Base-by-base conservation (phyloP, 2,329 filamentous ascomycete species). In the Cytospora leucostoma region DNA sequence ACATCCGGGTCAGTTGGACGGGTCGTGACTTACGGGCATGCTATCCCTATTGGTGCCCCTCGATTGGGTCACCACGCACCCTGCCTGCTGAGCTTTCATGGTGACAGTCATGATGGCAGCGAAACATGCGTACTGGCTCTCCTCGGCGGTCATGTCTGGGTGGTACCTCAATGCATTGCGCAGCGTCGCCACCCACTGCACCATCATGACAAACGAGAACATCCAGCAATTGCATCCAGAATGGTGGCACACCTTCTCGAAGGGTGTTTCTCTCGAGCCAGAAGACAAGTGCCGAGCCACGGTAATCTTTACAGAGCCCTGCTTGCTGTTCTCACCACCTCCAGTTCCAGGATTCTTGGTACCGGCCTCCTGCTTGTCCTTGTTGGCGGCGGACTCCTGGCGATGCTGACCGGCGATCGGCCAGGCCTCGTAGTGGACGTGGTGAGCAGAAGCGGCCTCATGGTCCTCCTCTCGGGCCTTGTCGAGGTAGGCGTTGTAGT, bases 391-490 rank as follows among this genome's bases (percentile, higher is more conserved):
- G 7, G 8, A 40, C 32, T 54, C 15, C 4, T 35, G n/a, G 2
- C 8, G 27, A 12, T 38, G 50, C 10, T 15, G n/a, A 10, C n/a
- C 7, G 19, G 7, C 4, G 21, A 10, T 10, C 2, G 51, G 32
- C 8, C 38, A n/a, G 35, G 15, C 1, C 32, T 19, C n/a, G n/a
- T 61, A 47, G 3, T 37, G 11, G 19, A 5, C 27, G 8, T 54
- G 58, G 7, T 49, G 27, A 19, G 47, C 37, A 19, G n/a, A 27
- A 2, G 60, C 55, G 7, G 34, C 34, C 7, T 52, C 13, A 1
- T 37, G 60, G 49, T 58, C 60, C 54, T 53, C 34, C 13, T 33
- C 37, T 21, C 47, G 53, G 44, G n/a, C 44, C 7, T 32, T 49
- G 21, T 35, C 19, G 1, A 62, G 35, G 6, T 58, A 44, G 4